Conservation (phyloP, 2,329 filamentous ascomycete species). For the Cryphonectria naterciae region DNA sequence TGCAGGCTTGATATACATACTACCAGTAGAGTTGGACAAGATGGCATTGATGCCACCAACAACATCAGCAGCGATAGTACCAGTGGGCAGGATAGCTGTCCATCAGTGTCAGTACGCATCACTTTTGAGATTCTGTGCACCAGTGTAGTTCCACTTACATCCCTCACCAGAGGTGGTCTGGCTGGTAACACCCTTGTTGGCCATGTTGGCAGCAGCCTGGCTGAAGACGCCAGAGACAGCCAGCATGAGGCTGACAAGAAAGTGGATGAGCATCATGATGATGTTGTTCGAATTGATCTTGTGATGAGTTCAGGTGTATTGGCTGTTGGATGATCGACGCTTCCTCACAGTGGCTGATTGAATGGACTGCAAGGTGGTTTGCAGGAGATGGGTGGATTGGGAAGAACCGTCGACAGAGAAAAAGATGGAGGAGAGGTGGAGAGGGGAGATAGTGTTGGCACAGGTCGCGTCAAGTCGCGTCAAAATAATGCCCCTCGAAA, state of each 20-base stretch:
- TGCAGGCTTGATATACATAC: neutral
- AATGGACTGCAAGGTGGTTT: neutral
- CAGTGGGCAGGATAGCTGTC: neutral
- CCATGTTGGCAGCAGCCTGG: neutral
- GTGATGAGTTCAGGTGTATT: neutral
- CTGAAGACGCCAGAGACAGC: neutral
- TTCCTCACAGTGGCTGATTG: neutral
- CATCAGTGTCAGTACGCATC: neutral
- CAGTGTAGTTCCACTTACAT: neutral
- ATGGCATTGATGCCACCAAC: neutral
- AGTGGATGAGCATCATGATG: neutral
- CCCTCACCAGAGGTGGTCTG: neutral
- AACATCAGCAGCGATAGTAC: neutral
- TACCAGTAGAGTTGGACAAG: neutral
- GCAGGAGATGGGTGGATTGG: neutral
- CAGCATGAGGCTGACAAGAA: constrained; percentile 2
- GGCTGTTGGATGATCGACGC: neutral
- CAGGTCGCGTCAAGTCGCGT: constrained; percentile 1
- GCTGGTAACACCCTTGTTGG: neutral
- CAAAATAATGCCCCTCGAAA: neutral
- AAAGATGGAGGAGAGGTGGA: neutral
- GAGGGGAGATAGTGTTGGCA: neutral
- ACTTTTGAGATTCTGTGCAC: neutral
- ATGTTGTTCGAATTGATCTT: neutral
- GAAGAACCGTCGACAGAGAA: neutral